Evolutionary conservation across 2,329 filamentous ascomycete species (phyloP), one percentile per base, ranked within the genome.

Genomic region (Epichloe gansuensis): DNA sequence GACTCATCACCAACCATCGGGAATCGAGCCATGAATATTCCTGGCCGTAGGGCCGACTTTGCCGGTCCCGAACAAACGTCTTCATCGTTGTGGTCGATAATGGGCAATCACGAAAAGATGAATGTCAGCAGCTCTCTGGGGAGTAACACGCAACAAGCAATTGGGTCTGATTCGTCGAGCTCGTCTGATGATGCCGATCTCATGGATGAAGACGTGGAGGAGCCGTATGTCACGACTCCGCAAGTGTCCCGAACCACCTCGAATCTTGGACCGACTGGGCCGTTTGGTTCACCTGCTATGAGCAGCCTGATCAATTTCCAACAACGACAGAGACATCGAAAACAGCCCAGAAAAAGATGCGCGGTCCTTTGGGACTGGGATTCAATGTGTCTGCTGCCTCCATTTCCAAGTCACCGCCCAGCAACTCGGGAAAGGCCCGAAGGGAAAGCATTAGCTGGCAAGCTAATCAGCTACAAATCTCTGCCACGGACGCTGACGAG

Each of bases 391-490:
- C 69, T 6, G 60, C 67, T 3, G 65, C 69, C 9, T 65, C 68
- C 17, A 62, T 84, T 0, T 88, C 88, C 11, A 83, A 82, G 53
- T 95, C 90, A 15, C 90, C 91, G 9, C 88, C 91, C 8, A 73
- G 69, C 61, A 56, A 65, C 59, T 56, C 68, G 41, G 58, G 72
- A 4, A 73, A 77, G 41, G 77, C 85, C 8, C 78, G 91, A 45
- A 78, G 91, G 44, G 91, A 96, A 67, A 95, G 89, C 66, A 83
- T 97, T 55, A 94, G 88, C 58, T 83, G 93, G 73, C 89, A 91
- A 39, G 91, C 91, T 15, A 91, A 93, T 59, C 89, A 95, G 61
- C 71, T 96, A 21, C 85, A 93, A 58, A 85, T 96, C 39, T 83
- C 81, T 51, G 80, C 88, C 4, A 90, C 85, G 59, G 91, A 73